These are phyloP conservation scores for Didymella glomerata DNA, from an alignment of 2,329 filamentous ascomycete genomes.

Conservation along the genomic window DNA sequence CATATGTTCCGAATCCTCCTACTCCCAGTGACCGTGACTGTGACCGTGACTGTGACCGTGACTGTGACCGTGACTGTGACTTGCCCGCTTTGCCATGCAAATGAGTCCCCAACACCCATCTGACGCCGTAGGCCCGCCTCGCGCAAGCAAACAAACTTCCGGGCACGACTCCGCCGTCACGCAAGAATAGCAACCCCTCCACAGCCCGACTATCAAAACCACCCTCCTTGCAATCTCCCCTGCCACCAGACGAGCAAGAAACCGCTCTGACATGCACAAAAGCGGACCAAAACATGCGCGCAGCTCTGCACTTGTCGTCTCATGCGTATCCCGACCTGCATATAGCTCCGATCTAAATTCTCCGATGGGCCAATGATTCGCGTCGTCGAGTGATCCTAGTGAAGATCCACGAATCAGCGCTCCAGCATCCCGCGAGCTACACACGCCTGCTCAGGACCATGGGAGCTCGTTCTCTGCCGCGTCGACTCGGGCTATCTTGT, in stretches of 20 bases:
- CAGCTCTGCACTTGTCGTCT: not conserved
- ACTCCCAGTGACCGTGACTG: not conserved
- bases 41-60: too few species aligned
- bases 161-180: conserved; percentile 9
- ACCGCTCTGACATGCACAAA: not conserved
- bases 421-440: not conserved
- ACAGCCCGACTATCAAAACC: conserved; percentile 5
- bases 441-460: too few species aligned
- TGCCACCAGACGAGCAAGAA: not conserved
- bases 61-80: too few species aligned
- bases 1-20: not conserved
- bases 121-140: not conserved
- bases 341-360: conserved; percentile 26
- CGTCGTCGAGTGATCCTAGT: not conserved
- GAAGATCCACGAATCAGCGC: not conserved
- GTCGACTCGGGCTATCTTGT: not conserved
- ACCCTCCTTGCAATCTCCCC: conserved; percentile 14
- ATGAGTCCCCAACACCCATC: not conserved
- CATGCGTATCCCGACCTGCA: conserved; percentile 11
- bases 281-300: too few species aligned
- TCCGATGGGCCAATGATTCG: conserved; percentile 24
- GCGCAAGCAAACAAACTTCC: conserved; percentile 13
- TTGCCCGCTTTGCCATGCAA: not conserved
- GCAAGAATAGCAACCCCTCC: conserved; percentile 1
- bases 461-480: not conserved